Base-by-base conservation (phyloP, 768 basidiomycete genomes). In the Leccinum variicolor region DNA sequence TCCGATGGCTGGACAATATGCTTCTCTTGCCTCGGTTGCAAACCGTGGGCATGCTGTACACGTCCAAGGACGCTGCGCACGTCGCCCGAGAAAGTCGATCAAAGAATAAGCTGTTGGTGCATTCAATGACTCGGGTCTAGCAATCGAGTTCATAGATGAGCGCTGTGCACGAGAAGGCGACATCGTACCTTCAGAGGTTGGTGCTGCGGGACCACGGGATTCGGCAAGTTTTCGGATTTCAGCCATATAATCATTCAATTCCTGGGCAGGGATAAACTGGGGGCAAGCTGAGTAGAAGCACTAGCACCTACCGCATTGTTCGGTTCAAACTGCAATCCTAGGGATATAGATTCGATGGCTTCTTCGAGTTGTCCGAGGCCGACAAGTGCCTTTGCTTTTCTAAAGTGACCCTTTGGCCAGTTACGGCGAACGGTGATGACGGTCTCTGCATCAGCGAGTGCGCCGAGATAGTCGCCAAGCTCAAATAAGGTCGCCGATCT, bases 321-420 rank as follows among this genome's bases (percentile, higher is more conserved):
- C 0, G 87, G 85, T 63, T 98, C 95, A 64, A 89, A 96, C 57
- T 89, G 84, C 56, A 98, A 71, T 2, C 96, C 97, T 7, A 94
- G 79, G 62, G 84, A 80, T 58, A 96, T 75, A 2, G 94, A 86
- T 48, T 93, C 90, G 62, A 84, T 82, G 9, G 94, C 94, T 45
- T 96, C 94, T 45, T 85, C 74, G 55, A 84, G 73, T 47, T 78
- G 74, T 3, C 79, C 80, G 51, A 99, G 77, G 21, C 83, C 92
- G 2, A 90, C 76, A 45, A 99, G 76, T 0, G 96, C 93, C 69
- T 92, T 93, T 2, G 92, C 90, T 69, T 90, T 94, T 57, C 97
- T 81, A 79, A 97, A 97, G 72, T 98, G 92, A 0, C 94, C 97
- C 69, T 98, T 99, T 65, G 90, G 84, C 95, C 96, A 98, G 47